Conservation (phyloP, 352 stramenopile genomes). For the Pythium phragmitis region DNA sequence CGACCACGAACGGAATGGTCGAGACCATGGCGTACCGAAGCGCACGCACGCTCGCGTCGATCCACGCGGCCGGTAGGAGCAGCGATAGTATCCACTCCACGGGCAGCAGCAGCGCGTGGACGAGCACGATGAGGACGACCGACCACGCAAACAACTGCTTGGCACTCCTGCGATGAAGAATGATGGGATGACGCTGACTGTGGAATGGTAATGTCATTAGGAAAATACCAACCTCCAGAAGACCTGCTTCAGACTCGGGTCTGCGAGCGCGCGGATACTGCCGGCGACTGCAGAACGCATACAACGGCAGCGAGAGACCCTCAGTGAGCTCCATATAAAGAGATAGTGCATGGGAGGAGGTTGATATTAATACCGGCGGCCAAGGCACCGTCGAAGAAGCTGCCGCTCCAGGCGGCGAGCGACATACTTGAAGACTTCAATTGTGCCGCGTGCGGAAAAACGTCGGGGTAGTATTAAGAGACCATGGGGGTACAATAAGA, state of each 20-base stretch:
- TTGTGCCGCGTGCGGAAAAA: background rate
- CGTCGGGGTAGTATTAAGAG: background rate
- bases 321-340: background rate
- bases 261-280: conserved; percentile 38
- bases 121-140: conserved; percentile 46
- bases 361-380: conserved; percentile 10
- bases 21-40: conserved; percentile 52
- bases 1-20: conserved; percentile 55
- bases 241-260: conserved; percentile 41
- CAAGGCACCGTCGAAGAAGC: conserved; percentile 20
- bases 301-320: background rate
- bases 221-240: conserved; percentile 39
- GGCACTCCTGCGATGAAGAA: conserved; percentile 32
- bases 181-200: background rate
- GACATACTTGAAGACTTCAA: conserved; percentile 25
- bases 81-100: conserved; percentile 56
- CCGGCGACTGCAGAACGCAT: conserved; percentile 20
- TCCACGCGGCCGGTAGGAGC: conserved; percentile 58
- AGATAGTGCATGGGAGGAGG: background rate
- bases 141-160: conserved; percentile 53
- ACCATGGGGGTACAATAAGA: background rate
- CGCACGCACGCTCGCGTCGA: conserved; percentile 48
- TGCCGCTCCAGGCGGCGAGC: conserved; percentile 10
- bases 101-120: conserved; percentile 53
- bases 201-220: background rate